Evolutionary conservation across 768 basidiomycete species (phyloP).

Genomic region (Cubamyces sp.): DNA sequence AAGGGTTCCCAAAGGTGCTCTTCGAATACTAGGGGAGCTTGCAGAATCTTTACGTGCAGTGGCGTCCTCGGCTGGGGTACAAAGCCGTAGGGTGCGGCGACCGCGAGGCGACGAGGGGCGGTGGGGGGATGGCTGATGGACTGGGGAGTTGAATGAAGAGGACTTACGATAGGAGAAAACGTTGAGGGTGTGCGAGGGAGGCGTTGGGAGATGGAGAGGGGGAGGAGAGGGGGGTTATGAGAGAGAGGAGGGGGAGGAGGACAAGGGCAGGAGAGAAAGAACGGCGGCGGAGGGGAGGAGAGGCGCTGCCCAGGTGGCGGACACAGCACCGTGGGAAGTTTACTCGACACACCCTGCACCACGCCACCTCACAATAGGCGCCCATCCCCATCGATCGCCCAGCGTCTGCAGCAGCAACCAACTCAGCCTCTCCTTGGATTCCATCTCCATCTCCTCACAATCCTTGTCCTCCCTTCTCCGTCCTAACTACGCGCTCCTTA

Average conservation of each 20-base stretch:
- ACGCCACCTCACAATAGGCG: conserved; percentile 13
- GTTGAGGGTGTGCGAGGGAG: conserved; percentile 20
- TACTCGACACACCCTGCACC: conserved; percentile 14
- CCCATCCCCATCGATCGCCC: conserved; percentile 18
- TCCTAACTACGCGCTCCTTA: background rate
- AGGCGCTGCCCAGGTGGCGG: conserved; percentile 34
- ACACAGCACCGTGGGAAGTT: conserved; percentile 29
- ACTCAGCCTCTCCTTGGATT: background rate
- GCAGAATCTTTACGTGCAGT: conserved; percentile 26
- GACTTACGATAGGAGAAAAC: conserved; percentile 23
- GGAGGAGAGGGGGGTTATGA: conserved; percentile 19
- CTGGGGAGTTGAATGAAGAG: conserved; percentile 10
- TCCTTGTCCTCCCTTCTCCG: too few species aligned
- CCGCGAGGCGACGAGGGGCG: conserved; percentile 25
- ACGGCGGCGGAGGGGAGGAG: conserved; percentile 35
- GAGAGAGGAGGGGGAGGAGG: conserved; percentile 23
- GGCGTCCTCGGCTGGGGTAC: conserved; percentile 13
- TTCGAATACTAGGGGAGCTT: background rate
- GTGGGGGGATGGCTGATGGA: conserved; percentile 16
- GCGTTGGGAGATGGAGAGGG: conserved; percentile 28
- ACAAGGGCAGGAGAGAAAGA: conserved; percentile 34
- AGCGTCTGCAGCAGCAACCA: background rate
- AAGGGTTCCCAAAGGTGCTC: background rate
- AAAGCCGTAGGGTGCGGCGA: conserved; percentile 17
- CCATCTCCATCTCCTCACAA: background rate